Evolutionary conservation across 805 yeast species (phyloP).

Genomic region (Yarrowia osloensis): DNA sequence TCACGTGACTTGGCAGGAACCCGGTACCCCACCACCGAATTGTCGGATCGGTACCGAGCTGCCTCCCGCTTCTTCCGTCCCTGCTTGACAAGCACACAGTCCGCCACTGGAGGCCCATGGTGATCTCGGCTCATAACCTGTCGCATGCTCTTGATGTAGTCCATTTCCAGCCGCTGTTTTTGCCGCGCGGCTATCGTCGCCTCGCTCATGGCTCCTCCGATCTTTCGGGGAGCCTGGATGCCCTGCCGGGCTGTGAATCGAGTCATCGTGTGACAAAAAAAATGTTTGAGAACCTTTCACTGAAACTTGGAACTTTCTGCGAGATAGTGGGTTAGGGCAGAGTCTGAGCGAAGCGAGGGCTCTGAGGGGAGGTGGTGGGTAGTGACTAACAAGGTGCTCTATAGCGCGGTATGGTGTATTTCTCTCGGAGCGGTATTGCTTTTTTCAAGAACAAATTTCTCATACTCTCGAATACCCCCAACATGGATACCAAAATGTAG

Average conservation of each 20-base stretch:
- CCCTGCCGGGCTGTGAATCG: neutral
- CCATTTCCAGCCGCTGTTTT: conserved; percentile 1
- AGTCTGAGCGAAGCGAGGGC: too few species aligned
- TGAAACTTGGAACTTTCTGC: neutral
- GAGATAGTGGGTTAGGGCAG: neutral
- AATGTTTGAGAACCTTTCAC: too few species aligned
- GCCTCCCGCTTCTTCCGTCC: neutral
- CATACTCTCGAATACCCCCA: too few species aligned
- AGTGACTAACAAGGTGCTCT: too few species aligned
- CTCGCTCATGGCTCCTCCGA: neutral
- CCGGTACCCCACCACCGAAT: neutral
- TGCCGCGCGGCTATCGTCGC: neutral
- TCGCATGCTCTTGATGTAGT: neutral
- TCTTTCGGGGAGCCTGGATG: neutral
- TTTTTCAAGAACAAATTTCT: too few species aligned
- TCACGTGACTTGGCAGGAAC: neutral
- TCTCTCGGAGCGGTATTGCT: too few species aligned
- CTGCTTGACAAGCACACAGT: neutral
- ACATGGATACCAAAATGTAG: neutral
- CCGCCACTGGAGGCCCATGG: neutral
- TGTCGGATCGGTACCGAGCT: neutral
- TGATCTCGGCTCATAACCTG: neutral
- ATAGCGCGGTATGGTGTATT: too few species aligned
- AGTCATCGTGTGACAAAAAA: neutral
- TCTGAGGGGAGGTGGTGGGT: too few species aligned